Evolutionary conservation across 148 eudicot species (phyloP).

Genomic region (Chenopodium quinoa): DNA sequence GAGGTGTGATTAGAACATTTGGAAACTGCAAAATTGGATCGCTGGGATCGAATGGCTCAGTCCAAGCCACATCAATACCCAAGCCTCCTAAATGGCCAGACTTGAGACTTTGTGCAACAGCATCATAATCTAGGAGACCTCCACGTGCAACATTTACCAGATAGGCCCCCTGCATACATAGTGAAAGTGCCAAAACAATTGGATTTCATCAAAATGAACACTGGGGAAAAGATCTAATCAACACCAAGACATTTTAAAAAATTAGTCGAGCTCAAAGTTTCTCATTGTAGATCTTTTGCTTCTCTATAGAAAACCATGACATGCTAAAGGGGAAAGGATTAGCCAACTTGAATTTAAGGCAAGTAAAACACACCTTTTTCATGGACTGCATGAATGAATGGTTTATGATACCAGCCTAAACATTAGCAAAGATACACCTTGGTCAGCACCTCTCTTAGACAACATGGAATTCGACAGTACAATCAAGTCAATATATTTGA

Average conservation of each 20-base stretch:
- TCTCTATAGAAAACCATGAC: background rate
- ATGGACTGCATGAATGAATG: slow-evolving; percentile 67
- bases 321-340: background rate
- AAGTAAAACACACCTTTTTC: slow-evolving; percentile 65
- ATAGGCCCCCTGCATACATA: slow-evolving; percentile 61
- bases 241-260: background rate
- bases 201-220: slow-evolving; percentile 3
- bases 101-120: slow-evolving; percentile 48
- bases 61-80: slow-evolving; percentile 97
- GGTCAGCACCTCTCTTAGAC: slow-evolving; percentile 8
- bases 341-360: background rate
- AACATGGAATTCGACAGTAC: background rate
- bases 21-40: slow-evolving; percentile 73
- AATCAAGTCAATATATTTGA: slow-evolving; percentile 5
- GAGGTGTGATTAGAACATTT: slow-evolving; percentile 88
- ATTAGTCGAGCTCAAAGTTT: background rate
- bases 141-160: slow-evolving; percentile 88
- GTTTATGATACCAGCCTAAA: slow-evolving; percentile 77
- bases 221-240: background rate
- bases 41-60: slow-evolving; percentile 85
- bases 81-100: slow-evolving; percentile 93
- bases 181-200: slow-evolving; percentile 1
- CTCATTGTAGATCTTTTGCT: background rate
- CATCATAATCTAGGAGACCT: slow-evolving; percentile 78
- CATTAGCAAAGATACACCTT: slow-evolving; percentile 17